Percentiles rank a stretch among this genome's conserved stretches.
These are phyloP conservation scores for Debaryomyces robertsiae DNA, from an alignment of 1,139 yeast species.

Conservation along the genomic window DNA sequence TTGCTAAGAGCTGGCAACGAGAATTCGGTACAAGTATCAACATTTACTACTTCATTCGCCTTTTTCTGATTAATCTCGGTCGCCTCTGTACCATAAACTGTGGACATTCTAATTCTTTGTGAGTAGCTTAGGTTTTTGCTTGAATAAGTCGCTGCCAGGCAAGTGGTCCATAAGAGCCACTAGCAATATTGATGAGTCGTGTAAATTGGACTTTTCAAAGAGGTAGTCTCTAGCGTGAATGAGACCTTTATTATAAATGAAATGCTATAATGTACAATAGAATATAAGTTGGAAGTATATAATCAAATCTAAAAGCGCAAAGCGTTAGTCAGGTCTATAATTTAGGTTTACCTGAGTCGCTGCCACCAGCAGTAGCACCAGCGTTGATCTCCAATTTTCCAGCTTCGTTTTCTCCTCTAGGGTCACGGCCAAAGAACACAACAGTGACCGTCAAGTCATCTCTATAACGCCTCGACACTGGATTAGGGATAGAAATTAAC, in stretches of 20 bases:
- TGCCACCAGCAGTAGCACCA: constrained; percentile 61
- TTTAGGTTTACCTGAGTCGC: constrained; percentile 52
- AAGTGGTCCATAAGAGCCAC: too few species aligned
- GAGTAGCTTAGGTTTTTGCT: too few species aligned
- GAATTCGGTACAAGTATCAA: constrained; percentile 5
- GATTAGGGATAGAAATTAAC: constrained; percentile 90
- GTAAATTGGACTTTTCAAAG: neutral
- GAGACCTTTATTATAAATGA: neutral
- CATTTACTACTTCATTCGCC: constrained; percentile 1
- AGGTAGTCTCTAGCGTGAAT: neutral
- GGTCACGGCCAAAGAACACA: constrained; percentile 76
- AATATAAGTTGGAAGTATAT: too few species aligned
- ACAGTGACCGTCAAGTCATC: constrained; percentile 97
- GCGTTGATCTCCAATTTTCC: constrained; percentile 58
- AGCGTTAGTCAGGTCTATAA: constrained; percentile 25
- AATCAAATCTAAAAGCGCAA: constrained; percentile 8
- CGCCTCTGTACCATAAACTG: neutral
- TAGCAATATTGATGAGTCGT: constrained; percentile 3
- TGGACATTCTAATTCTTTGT: constrained; percentile 1
- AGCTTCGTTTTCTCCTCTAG: constrained; percentile 40
- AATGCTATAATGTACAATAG: constrained; percentile 9
- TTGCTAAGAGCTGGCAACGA: neutral
- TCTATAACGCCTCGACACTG: constrained; percentile 86
- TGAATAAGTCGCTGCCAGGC: too few species aligned
- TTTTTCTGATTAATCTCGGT: neutral